phyloP scores from a whole-genome alignment of 2,329 filamentous ascomycete species.

The Pseudonectria foliicola region DNA sequence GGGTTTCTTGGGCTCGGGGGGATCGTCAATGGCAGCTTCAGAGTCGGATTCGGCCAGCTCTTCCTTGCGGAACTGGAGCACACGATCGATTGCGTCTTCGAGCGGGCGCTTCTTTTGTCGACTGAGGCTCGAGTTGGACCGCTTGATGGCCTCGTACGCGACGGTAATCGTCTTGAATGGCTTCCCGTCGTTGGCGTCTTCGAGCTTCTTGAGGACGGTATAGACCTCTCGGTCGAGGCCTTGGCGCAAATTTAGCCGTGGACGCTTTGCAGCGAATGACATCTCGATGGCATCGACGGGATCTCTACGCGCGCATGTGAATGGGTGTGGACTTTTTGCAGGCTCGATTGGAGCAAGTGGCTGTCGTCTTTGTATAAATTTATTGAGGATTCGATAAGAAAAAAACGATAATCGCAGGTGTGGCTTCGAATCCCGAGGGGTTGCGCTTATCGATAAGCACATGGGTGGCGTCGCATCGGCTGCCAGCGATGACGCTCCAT shows the following conservation, averaged over 20 bases:
- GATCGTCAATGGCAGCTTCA: constrained; percentile 40
- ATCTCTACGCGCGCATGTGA: neutral
- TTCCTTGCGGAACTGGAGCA: constrained; percentile 66
- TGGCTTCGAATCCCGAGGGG: constrained; percentile 2
- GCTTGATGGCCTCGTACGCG: constrained; percentile 74
- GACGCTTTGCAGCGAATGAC: constrained; percentile 9
- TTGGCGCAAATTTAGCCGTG: constrained; percentile 15
- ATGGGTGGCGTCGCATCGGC: constrained; percentile 6
- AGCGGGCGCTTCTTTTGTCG: constrained; percentile 74
- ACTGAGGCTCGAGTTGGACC: constrained; percentile 80
- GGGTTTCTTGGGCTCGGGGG: constrained; percentile 22
- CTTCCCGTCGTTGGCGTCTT: constrained; percentile 55
- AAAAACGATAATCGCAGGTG: neutral
- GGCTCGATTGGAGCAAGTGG: too few relatives aligned
- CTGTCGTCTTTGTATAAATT: neutral
- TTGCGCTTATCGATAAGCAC: constrained; percentile 20
- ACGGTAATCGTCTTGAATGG: constrained; percentile 42
- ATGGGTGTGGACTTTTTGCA: too few relatives aligned
- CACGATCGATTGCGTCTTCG: constrained; percentile 79
- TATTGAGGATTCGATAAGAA: neutral
- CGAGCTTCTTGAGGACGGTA: constrained; percentile 68
- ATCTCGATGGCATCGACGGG: constrained; percentile 3
- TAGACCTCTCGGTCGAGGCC: constrained; percentile 65
- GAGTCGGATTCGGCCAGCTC: constrained; percentile 49
- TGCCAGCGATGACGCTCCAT: constrained; percentile 19